Evolutionary conservation across 805 yeast genomes (phyloP), one percentile per base, ranked within the genome.

Genomic region (Barnettozyma botsteinii): DNA sequence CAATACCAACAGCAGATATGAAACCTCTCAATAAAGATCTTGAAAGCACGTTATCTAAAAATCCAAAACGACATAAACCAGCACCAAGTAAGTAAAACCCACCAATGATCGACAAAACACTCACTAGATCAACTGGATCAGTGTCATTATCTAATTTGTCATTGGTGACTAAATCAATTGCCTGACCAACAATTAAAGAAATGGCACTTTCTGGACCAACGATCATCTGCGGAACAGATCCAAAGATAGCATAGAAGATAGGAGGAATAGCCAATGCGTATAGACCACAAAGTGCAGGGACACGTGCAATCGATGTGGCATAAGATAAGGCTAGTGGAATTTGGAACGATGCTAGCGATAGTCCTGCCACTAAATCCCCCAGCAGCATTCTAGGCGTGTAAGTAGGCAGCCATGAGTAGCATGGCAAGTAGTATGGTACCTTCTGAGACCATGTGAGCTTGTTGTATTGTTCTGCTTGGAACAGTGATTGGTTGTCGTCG

Each of bases 121-220:
- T 79, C 4, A 85, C 76, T 7, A 81, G 60, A 47, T 79, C 81
- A 26, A 77, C 69, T 0, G 77, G 66, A 33, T 65, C 65, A 11
- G 75, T 50, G 20, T 60, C 64, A 26, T 15, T 20, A 11, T 51
- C 64, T 44, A 65, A 62, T 48, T 65, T 77, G 18, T 65, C 63
- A 49, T 66, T 77, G 18, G 64, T 69, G 19, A 70, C 50, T 33
- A 70, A 57, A n/a, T 81, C 83, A 9, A 85, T 75, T 0, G 82
- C 77, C 51, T 83, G 91, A 2, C 96, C 96, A 20, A 84, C 79
- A 12, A 88, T 78, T 51, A 89, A 66, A 0, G 94, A 85, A 8
- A 86, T 78, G 1, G 95, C 89, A 15, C 91, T 89, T 59, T 88
- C 94, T 1, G 96, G 96, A 0, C 96, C 96, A 15, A 88, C 94